Evolutionary conservation across 2,329 filamentous ascomycete species (phyloP).

Genomic region (Fusarium sp.): DNA sequence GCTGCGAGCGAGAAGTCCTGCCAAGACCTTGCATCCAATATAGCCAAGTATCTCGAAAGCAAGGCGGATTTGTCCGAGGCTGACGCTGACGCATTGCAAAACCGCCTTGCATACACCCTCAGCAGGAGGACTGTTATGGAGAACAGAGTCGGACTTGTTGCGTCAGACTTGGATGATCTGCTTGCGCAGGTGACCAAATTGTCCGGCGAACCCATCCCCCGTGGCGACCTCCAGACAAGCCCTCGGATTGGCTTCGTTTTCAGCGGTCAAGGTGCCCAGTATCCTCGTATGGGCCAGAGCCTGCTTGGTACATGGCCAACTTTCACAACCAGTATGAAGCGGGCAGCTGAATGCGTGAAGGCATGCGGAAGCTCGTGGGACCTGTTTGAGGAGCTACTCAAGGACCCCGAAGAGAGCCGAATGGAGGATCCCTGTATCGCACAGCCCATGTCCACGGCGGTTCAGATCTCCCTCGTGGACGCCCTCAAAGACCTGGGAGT

Average conservation of each 20-base stretch:
- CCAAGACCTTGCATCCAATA: constrained; percentile 1
- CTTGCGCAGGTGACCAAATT: constrained; percentile 11
- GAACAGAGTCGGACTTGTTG: constrained; percentile 32
- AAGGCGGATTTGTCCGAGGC: not conserved
- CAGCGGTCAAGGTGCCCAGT: constrained; percentile 57
- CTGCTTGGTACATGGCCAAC: constrained; percentile 39
- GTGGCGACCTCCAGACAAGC: constrained; percentile 20
- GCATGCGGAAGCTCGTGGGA: constrained; percentile 2
- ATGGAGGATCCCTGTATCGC: constrained; percentile 45
- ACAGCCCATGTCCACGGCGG: constrained; percentile 58
- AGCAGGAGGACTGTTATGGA: constrained; percentile 13
- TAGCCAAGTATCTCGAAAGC: not conserved
- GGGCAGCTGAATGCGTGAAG: not conserved
- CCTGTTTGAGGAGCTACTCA: constrained; percentile 21
- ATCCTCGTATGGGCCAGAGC: constrained; percentile 52
- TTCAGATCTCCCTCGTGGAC: constrained; percentile 50
- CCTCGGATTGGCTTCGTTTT: constrained; percentile 50
- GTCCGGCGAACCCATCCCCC: constrained; percentile 4
- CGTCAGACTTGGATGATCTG: constrained; percentile 30
- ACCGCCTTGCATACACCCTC: not conserved
- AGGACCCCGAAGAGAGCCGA: constrained; percentile 22
- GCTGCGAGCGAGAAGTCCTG: constrained; percentile 40
- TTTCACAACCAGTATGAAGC: constrained; percentile 13
- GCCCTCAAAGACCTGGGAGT: not conserved
- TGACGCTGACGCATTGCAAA: not conserved